phyloP scores from a whole-genome alignment of 78 protist genomes.

The Dictyostelium capitatum region DNA sequence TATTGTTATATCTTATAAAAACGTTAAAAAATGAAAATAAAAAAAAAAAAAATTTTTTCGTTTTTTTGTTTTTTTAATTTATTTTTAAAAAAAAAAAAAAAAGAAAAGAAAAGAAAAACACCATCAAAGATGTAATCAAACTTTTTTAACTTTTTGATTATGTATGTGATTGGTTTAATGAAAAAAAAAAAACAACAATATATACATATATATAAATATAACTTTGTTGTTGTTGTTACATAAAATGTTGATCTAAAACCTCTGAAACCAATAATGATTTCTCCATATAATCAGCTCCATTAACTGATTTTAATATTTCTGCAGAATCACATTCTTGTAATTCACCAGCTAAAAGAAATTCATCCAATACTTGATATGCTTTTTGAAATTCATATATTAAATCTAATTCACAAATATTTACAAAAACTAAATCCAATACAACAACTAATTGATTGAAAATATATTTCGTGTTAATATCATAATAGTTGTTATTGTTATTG shows the following conservation, averaged over 20 bases:
- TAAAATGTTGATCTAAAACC: conserved; percentile 32
- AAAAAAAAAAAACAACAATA: no score
- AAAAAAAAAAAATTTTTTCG: not conserved
- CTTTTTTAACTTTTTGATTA: no score
- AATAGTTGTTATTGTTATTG: no score
- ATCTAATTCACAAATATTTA: conserved; percentile 97
- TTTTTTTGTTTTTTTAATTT: no score
- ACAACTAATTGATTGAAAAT: conserved; percentile 4
- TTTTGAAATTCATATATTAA: conserved; percentile 97
- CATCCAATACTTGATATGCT: conserved; percentile 95
- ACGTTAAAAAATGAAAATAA: not conserved
- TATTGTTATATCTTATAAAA: not conserved
- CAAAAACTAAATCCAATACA: conserved; percentile 57
- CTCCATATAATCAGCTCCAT: conserved; percentile 22
- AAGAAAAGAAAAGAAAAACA: no score
- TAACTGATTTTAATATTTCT: conserved; percentile 67
- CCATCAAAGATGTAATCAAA: no score
- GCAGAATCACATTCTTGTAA: conserved; percentile 90
- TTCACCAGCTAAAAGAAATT: conserved; percentile 94
- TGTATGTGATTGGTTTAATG: no score
- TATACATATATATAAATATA: no score
- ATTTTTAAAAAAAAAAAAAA: no score
- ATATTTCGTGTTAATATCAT: not conserved
- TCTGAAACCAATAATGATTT: conserved; percentile 14
- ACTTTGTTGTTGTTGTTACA: not conserved